Base-by-base conservation (phyloP, 108 stramenopile species). In the Nitzschia sp. region DNA sequence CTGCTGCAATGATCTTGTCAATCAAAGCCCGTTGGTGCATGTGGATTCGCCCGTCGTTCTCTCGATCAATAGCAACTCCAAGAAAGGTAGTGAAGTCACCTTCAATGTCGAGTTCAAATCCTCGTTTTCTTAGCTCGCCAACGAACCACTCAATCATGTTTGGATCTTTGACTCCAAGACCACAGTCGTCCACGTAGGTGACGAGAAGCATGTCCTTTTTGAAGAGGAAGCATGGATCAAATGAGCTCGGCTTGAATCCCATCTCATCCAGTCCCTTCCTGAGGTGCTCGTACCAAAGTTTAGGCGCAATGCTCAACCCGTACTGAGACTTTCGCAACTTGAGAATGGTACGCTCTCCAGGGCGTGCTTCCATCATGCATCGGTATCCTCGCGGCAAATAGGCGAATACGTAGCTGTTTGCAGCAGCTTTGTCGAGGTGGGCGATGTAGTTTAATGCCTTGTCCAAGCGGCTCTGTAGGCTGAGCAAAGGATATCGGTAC, bases 211-310 rank as follows among this genome's bases (percentile, higher is more conserved):
- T 27, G 0, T 58, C 33, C 0, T 45, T 1, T 0, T 58, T 62
- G 53, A 78, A 45, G 35, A 84, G 75, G 23, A 87, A 61, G 38
- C 86, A 87, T n/a, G 83, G 59, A 11, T 60, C 59, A 21, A 22
- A 8, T 41, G 35, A 2, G 16, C n/a, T 27, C n/a, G 5, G 26
- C 58, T 26, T 60, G 68, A 60, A 53, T 31, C 47, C 76, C 25
- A 34, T 28, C 62, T 58, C 53, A 13, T 15, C 56, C 52, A 56
- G 54, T 31, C 21, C 38, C 8, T 1, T 6, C 13, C 2, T 48
- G 8, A 5, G 41, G 34, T 27, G 45, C 58, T 31, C 58, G 65
- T 2, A 71, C 79, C 81, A 88, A n/a, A 72, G 41, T 9, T 64
- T 48, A 3, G 58, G 68, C 16, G 56, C 56, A 23, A 58, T 27